Conservation (phyloP, 148 eudicot genomes). For the Limonium bicolor region DNA sequence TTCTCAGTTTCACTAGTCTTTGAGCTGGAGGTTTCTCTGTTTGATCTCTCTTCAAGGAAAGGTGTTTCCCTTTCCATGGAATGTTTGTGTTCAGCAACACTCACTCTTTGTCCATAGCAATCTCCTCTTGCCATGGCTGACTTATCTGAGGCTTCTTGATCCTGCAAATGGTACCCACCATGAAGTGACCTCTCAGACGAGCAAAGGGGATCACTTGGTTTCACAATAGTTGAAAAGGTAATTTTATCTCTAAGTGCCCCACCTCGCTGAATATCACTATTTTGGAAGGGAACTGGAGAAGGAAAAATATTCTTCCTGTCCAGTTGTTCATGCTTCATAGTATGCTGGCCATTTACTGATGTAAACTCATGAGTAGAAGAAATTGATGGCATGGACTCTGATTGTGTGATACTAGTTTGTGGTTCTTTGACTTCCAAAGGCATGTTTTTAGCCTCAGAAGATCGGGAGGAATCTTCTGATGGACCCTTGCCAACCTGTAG, state of each 20-base stretch:
- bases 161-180: slow-evolving; percentile 2
- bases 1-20: slow-evolving; percentile 2
- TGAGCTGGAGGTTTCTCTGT: slow-evolving; percentile 3
- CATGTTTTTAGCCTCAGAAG: slow-evolving; percentile 13
- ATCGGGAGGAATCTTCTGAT: too few species aligned
- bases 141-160: neutral
- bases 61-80: slow-evolving; percentile 1
- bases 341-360: slow-evolving; percentile 1
- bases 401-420: slow-evolving; percentile 5
- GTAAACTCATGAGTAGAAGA: neutral
- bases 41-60: neutral
- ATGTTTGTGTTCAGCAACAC: neutral
- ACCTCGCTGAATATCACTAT: neutral
- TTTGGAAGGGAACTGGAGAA: neutral
- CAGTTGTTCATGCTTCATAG: neutral
- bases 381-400: neutral
- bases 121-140: neutral
- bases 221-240: neutral
- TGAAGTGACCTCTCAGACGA: neutral
- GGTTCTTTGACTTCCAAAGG: slow-evolving; percentile 19
- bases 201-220: neutral
- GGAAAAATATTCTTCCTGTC: neutral
- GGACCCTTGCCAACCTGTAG: slow-evolving; percentile 3
- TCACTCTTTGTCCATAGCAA: neutral
- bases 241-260: neutral